These are phyloP conservation scores for Phaeodactylum tricornutum DNA, from an alignment of 108 stramenopile species.

Conservation along the genomic window DNA sequence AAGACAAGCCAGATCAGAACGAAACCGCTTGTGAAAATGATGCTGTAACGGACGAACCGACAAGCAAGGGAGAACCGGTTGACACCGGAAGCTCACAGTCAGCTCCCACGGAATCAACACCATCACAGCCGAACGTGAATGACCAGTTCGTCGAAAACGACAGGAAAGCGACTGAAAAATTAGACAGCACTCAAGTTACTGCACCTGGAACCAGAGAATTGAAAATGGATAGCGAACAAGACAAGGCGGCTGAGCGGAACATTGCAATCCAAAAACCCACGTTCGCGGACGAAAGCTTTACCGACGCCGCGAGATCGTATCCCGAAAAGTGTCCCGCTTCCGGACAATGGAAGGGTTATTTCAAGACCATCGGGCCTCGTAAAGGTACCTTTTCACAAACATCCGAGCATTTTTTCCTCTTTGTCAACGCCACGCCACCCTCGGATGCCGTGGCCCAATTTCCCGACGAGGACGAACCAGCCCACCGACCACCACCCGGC, in stretches of 20 bases:
- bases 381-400: slow-evolving; percentile 9
- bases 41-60: too few species aligned
- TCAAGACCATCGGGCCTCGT: slow-evolving; percentile 27
- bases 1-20: not conserved
- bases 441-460: not conserved
- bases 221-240: not conserved
- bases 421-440: slow-evolving; percentile 63
- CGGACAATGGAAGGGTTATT: slow-evolving; percentile 70
- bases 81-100: too few species aligned
- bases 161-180: not conserved
- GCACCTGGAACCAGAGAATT: not conserved
- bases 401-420: slow-evolving; percentile 54
- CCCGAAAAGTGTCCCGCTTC: slow-evolving; percentile 33
- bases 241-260: not conserved
- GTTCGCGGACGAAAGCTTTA: slow-evolving; percentile 28
- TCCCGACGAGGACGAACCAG: not conserved
- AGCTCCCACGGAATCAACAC: too few species aligned
- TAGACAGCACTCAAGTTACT: not conserved
- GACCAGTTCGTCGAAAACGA: not conserved
- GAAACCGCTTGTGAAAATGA: too few species aligned
- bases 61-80: too few species aligned
- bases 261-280: not conserved
- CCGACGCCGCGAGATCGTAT: slow-evolving; percentile 31
- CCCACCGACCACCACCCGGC: not conserved
- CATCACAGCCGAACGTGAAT: too few species aligned